A percentile compares a stretch with the other conserved stretches of the same genome.
Conservation (phyloP, 305 asterid genomes). For the Fraxinus latifolia region DNA sequence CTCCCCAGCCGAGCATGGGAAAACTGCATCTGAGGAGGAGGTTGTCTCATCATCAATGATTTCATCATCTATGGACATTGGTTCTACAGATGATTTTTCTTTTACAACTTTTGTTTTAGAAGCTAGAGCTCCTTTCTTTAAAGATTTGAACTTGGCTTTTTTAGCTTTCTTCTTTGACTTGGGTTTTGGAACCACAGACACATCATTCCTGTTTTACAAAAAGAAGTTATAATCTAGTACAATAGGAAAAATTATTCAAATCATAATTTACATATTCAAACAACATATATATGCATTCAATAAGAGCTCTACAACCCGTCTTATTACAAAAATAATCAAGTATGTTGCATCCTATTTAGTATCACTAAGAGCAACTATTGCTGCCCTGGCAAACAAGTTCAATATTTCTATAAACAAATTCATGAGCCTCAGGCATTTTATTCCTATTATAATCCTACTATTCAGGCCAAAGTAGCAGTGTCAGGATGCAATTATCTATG, state of each 20-base stretch:
- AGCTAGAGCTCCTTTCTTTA: slow-evolving; percentile 79
- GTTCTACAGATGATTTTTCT: slow-evolving; percentile 63
- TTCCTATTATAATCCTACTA: neutral
- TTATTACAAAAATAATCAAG: neutral
- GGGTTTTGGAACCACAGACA: slow-evolving; percentile 40
- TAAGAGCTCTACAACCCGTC: neutral
- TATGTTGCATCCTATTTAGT: neutral
- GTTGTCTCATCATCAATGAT: slow-evolving; percentile 49
- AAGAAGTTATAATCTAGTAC: slow-evolving; percentile 17
- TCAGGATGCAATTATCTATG: neutral
- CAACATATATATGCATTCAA: neutral
- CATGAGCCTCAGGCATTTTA: neutral
- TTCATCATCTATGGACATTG: slow-evolving; percentile 65
- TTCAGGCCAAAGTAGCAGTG: neutral
- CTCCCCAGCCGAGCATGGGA: slow-evolving; percentile 53
- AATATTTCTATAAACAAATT: neutral
- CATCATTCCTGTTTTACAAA: slow-evolving; percentile 54
- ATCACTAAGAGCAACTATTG: neutral
- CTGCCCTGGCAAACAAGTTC: neutral
- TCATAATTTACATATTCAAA: neutral
- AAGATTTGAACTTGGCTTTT: slow-evolving; percentile 87
- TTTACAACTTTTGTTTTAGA: slow-evolving; percentile 50
- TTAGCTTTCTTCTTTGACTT: slow-evolving; percentile 82
- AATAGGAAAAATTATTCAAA: slow-evolving; percentile 12
- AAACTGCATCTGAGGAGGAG: slow-evolving; percentile 54